A percentile compares a stretch with the other conserved stretches of the same genome.
These are phyloP conservation scores for Naegleria fowleri DNA, from an alignment of 208 protist genomes.

Conservation along the genomic window DNA sequence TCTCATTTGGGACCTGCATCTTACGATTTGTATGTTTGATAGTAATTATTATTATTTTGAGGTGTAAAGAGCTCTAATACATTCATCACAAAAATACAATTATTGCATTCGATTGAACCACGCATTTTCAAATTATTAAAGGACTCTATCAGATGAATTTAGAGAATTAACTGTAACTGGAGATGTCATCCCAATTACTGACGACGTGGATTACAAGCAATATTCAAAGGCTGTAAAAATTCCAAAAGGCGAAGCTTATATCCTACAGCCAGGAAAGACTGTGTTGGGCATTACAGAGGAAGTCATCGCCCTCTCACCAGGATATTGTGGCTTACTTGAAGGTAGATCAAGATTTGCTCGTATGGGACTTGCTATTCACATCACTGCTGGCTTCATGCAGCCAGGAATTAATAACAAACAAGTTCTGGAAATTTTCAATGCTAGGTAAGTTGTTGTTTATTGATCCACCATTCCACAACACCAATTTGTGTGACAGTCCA, in stretches of 20 bases:
- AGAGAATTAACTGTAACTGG: slow-evolving; percentile 31
- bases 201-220: slow-evolving; percentile 42
- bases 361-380: slow-evolving; percentile 50
- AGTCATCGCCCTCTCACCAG: slow-evolving; percentile 31
- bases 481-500: slow-evolving; percentile 25
- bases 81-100: not conserved
- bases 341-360: slow-evolving; percentile 52
- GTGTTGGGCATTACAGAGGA: slow-evolving; percentile 52
- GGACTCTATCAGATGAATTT: slow-evolving; percentile 42
- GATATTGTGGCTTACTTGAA: slow-evolving; percentile 50
- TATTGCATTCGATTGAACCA: not conserved
- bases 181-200: slow-evolving; percentile 30
- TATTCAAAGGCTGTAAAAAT: slow-evolving; percentile 31
- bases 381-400: slow-evolving; percentile 57
- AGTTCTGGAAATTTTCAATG: slow-evolving; percentile 58
- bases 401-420: slow-evolving; percentile 51
- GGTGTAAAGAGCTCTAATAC: not conserved
- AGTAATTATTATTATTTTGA: not conserved
- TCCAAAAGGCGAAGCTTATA: slow-evolving; percentile 35
- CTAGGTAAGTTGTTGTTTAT: slow-evolving; percentile 2
- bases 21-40: not conserved
- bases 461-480: not conserved
- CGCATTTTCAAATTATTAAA: not conserved
- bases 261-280: slow-evolving; percentile 32
- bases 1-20: slow-evolving; percentile 34